A percentile compares a stretch with the other conserved stretches of the same genome.
phyloP scores from a whole-genome alignment of 129 eudicot species.

The Lactuca saligna region DNA sequence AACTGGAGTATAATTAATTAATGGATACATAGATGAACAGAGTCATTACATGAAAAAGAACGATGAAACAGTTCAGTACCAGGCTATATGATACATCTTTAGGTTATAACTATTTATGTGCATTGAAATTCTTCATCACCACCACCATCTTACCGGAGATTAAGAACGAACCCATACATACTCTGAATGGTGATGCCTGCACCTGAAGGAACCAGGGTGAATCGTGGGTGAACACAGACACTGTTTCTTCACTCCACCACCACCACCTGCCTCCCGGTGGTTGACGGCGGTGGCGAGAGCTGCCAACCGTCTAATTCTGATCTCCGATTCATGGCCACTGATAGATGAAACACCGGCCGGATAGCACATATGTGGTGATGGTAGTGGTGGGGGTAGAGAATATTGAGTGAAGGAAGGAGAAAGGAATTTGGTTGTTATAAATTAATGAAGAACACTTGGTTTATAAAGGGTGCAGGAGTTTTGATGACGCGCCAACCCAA shows the following conservation, averaged over 20 bases:
- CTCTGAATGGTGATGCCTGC: constrained; percentile 54
- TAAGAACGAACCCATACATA: constrained; percentile 46
- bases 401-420: not conserved
- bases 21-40: constrained; percentile 13
- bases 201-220: constrained; percentile 80
- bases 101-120: not conserved
- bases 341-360: constrained; percentile 14
- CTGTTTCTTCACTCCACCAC: constrained; percentile 23
- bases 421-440: not conserved
- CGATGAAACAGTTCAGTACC: constrained; percentile 8
- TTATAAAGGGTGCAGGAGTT: constrained; percentile 9
- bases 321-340: not conserved
- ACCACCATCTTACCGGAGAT: not conserved
- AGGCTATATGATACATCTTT: not conserved
- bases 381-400: not conserved
- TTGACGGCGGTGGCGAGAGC: not conserved
- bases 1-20: not conserved
- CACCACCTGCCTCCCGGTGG: constrained; percentile 1
- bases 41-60: constrained; percentile 17
- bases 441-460: constrained; percentile 33
- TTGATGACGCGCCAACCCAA: constrained; percentile 34
- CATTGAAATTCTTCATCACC: not conserved
- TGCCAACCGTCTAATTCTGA: constrained; percentile 22
- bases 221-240: constrained; percentile 73
- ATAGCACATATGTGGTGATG: constrained; percentile 49